A percentile compares a stretch with the other conserved stretches of the same genome.
Conservation (phyloP, 2,329 filamentous ascomycete genomes). For the Talaromyces pinophilus region DNA sequence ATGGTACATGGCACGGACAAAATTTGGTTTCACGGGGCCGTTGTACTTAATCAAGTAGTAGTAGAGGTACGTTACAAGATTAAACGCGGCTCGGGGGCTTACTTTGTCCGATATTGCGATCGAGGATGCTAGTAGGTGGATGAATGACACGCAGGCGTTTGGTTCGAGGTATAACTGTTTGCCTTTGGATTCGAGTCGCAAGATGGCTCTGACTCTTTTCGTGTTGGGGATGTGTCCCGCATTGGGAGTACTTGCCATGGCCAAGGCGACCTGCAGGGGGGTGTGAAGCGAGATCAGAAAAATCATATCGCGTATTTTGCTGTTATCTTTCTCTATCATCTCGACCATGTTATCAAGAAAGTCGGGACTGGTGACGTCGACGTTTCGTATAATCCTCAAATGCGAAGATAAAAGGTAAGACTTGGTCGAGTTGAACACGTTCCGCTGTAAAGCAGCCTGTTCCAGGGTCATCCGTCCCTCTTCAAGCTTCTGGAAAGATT, state of each 20-base stretch:
- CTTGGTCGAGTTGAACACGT: conserved; percentile 32
- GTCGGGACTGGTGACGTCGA: conserved; percentile 38
- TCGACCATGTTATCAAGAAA: conserved; percentile 36
- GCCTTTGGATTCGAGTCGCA: conserved; percentile 22
- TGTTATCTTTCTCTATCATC: conserved; percentile 35
- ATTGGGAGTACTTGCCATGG: conserved; percentile 33
- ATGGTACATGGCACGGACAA: conserved; percentile 54
- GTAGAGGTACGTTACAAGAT: conserved; percentile 52
- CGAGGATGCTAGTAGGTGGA: conserved; percentile 49
- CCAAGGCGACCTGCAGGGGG: conserved; percentile 41
- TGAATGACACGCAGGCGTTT: conserved; percentile 43
- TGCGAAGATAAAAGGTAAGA: conserved; percentile 33
- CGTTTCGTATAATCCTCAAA: conserved; percentile 34
- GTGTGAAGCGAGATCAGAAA: conserved; percentile 40
- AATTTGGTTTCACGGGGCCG: conserved; percentile 45
- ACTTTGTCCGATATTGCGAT: conserved; percentile 44
- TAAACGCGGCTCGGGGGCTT: conserved; percentile 45
- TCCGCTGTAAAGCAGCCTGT: conserved; percentile 32
- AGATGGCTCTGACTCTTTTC: conserved; percentile 15
- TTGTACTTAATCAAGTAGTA: conserved; percentile 45
- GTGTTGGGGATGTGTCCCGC: conserved; percentile 19
- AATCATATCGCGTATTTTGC: conserved; percentile 34
- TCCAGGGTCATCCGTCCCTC: conserved; percentile 30
- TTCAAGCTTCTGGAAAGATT: conserved; percentile 33
- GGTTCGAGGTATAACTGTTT: conserved; percentile 32